Evolutionary conservation across 2,329 filamentous ascomycete species (phyloP).

Genomic region (Botrytis paeoniae): DNA sequence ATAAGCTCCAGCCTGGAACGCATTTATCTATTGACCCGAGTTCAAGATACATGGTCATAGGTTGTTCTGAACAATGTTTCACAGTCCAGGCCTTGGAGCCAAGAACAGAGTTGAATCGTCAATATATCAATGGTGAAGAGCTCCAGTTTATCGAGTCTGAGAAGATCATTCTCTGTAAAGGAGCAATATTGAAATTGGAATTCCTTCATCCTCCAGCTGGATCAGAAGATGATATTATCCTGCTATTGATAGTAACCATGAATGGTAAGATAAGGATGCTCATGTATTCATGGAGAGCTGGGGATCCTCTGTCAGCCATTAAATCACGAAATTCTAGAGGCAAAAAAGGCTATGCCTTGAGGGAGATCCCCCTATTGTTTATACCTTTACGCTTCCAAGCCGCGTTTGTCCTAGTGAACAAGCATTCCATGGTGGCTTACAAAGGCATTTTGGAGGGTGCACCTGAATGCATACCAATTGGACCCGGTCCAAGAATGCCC

Average conservation of each 20-base stretch:
- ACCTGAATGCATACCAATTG: conserved; percentile 36
- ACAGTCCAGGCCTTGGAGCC: conserved; percentile 68
- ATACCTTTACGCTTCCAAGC: conserved; percentile 70
- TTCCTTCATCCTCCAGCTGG: conserved; percentile 72
- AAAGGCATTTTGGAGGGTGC: conserved; percentile 52
- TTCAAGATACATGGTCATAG: conserved; percentile 65
- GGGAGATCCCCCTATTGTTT: conserved; percentile 62
- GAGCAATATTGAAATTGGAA: conserved; percentile 79
- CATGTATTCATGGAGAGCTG: conserved; percentile 60
- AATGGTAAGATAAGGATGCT: conserved; percentile 51
- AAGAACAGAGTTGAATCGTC: conserved; percentile 49
- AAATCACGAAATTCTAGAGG: conserved; percentile 48
- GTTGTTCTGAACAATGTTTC: conserved; percentile 67
- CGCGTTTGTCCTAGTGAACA: conserved; percentile 67
- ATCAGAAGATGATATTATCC: conserved; percentile 69
- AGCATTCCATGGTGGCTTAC: conserved; percentile 55
- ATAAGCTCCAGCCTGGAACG: conserved; percentile 54
- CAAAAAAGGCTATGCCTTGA: conserved; percentile 43
- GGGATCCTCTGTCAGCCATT: conserved; percentile 46
- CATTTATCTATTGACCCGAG: conserved; percentile 75
- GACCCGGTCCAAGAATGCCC: background rate
- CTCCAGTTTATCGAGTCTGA: conserved; percentile 57
- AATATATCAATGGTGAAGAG: conserved; percentile 45
- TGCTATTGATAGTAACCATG: conserved; percentile 62
- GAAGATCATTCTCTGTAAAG: conserved; percentile 49